A percentile compares a stretch with the other conserved stretches of the same genome.
Evolutionary conservation across 1,284 basidiomycete genomes (phyloP).

Genomic region (Xerocomus amazonicus): DNA sequence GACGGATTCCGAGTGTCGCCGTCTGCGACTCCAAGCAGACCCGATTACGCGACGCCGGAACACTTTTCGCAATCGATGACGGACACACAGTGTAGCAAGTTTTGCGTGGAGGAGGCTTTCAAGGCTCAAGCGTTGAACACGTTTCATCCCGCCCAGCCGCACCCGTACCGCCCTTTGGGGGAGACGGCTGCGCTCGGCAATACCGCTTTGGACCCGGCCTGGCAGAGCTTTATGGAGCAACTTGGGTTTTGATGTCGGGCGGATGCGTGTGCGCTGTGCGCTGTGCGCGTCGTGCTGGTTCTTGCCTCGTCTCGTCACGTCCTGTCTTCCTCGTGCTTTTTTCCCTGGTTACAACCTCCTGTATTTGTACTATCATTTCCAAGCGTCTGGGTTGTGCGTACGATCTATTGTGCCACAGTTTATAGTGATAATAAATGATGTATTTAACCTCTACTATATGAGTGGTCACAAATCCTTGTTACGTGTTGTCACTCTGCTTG

Average conservation of each 20-base stretch:
- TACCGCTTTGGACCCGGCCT: slow-evolving; percentile 52
- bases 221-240: slow-evolving; percentile 67
- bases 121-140: slow-evolving; percentile 14
- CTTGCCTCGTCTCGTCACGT: no score
- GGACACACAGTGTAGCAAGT: slow-evolving; percentile 26
- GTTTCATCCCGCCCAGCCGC: slow-evolving; percentile 13
- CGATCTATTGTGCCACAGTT: no score
- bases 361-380: no score
- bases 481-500: no score
- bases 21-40: slow-evolving; percentile 6
- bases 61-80: slow-evolving; percentile 28
- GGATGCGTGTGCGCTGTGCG: no score
- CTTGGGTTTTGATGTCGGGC: slow-evolving; percentile 48
- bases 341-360: no score
- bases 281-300: no score
- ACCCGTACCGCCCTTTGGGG: slow-evolving; percentile 5
- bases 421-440: no score
- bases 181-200: slow-evolving; percentile 17
- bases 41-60: slow-evolving; percentile 13
- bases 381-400: no score
- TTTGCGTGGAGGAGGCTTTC: slow-evolving; percentile 19
- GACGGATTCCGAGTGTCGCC: slow-evolving; percentile 34
- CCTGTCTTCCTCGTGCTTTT: no score
- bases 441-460: no score
- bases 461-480: no score